Evolutionary conservation across 345 rosid genomes (phyloP).

Genomic region (Pseudoturritis turrita): DNA sequence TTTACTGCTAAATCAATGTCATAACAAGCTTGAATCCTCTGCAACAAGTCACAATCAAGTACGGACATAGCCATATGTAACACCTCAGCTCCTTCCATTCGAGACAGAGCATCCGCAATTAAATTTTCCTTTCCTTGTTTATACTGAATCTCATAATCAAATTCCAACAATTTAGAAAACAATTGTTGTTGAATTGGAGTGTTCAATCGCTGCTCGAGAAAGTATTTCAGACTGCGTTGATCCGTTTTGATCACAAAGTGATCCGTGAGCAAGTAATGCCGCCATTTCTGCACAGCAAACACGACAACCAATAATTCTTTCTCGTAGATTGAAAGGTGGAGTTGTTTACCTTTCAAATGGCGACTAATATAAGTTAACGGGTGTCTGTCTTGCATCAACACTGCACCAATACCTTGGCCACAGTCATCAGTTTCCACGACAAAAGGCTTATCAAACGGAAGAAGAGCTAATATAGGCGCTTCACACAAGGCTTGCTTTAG

Average conservation of each 20-base stretch:
- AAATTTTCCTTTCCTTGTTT: no score
- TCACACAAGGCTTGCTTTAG: no score
- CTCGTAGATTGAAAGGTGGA: neutral
- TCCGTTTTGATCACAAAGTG: neutral
- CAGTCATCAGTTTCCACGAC: neutral
- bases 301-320: no score
- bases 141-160: neutral
- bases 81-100: no score
- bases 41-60: no score
- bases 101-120: no score
- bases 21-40: no score
- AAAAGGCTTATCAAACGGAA: no score
- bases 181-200: neutral
- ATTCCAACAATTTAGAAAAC: neutral
- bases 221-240: neutral
- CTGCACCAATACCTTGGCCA: neutral
- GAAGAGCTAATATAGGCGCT: no score
- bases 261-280: neutral
- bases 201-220: neutral
- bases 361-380: neutral
- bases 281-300: neutral
- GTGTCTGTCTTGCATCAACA: neutral
- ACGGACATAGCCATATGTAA: no score
- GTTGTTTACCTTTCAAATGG: neutral
- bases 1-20: no score